Conservation (phyloP, 441 rosid genomes). For the Flueggea neowawraea region DNA sequence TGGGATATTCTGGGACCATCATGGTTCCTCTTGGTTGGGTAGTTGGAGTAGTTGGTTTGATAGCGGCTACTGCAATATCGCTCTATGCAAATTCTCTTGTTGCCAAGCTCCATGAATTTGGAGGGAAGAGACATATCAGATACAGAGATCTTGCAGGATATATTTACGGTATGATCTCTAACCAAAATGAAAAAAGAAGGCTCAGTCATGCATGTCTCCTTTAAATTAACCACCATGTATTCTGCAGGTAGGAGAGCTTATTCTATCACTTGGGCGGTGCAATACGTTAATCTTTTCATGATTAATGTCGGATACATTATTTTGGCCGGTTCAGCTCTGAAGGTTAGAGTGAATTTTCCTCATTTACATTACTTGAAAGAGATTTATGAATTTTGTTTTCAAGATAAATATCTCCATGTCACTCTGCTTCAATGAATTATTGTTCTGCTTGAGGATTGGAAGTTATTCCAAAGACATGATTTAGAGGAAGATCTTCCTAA, state of each 20-base stretch:
- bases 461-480: too few relatives aligned
- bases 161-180: constrained; percentile 55
- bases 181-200: background rate
- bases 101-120: constrained; percentile 87
- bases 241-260: constrained; percentile 74
- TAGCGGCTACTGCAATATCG: constrained; percentile 67
- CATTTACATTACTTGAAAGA: background rate
- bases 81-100: constrained; percentile 75
- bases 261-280: constrained; percentile 74
- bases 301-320: constrained; percentile 87
- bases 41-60: constrained; percentile 67
- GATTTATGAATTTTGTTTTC: constrained; percentile 1
- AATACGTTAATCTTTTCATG: constrained; percentile 92
- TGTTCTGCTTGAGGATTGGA: background rate
- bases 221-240: background rate
- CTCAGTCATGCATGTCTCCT: background rate
- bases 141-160: constrained; percentile 90
- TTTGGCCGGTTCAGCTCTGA: constrained; percentile 81
- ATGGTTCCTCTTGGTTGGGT: constrained; percentile 95
- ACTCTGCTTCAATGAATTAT: constrained; percentile 8
- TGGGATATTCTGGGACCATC: constrained; percentile 86
- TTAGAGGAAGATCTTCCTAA: background rate
- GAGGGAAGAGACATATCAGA: constrained; percentile 90
- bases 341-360: constrained; percentile 35
- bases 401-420: too few relatives aligned